phyloP scores from a whole-genome alignment of 441 rosid species.

The Cnidoscolus chayamansa region DNA sequence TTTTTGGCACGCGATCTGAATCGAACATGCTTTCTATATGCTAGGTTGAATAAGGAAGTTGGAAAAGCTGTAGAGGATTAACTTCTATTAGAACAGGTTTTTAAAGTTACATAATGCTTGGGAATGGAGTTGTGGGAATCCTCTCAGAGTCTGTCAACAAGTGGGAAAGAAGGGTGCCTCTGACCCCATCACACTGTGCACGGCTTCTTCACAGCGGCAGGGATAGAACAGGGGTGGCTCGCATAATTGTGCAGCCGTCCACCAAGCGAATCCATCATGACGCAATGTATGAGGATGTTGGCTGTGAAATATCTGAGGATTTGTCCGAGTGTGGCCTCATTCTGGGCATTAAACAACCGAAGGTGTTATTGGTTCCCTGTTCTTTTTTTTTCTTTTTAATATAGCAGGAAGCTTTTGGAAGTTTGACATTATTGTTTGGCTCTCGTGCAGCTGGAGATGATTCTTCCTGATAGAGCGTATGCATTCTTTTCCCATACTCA shows the following conservation, averaged over 20 bases:
- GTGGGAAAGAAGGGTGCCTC: constrained; percentile 89
- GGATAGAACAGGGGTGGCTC: constrained; percentile 58
- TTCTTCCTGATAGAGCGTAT: constrained; percentile 82
- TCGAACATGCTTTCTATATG: not conserved
- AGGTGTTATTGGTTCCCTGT: constrained; percentile 36
- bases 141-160: constrained; percentile 72
- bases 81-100: not conserved
- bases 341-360: constrained; percentile 73
- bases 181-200: constrained; percentile 88
- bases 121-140: constrained; percentile 88
- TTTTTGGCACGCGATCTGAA: not conserved
- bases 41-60: not conserved
- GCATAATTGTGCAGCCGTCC: constrained; percentile 48
- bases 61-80: not conserved
- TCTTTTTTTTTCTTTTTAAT: not conserved
- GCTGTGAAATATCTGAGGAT: constrained; percentile 48
- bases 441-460: constrained; percentile 63
- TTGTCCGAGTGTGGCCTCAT: constrained; percentile 50
- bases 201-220: constrained; percentile 69
- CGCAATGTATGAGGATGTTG: constrained; percentile 46
- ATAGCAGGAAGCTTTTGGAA: not conserved
- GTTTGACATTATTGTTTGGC: constrained; percentile 15
- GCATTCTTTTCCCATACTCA: constrained; percentile 96
- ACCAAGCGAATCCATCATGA: constrained; percentile 51
- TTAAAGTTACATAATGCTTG: constrained; percentile 41